A percentile compares a stretch with the other conserved stretches of the same genome.
Conservation (phyloP, 179 eudicot species). For the Beta macrorhiza region DNA sequence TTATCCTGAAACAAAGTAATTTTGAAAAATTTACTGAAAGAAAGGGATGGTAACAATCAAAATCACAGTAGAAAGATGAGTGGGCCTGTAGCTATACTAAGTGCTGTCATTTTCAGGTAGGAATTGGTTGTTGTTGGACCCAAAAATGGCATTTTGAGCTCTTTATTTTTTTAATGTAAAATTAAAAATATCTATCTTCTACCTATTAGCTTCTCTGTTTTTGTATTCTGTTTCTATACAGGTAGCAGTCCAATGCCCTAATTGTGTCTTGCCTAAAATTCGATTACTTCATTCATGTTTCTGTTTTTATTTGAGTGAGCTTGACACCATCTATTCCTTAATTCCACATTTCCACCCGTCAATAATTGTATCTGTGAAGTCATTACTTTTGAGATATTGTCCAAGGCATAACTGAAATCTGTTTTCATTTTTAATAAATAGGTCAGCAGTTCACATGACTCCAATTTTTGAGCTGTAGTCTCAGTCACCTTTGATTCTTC, state of each 20-base stretch:
- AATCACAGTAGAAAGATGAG: slow-evolving; percentile 15
- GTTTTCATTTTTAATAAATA: slow-evolving; percentile 41
- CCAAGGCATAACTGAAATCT: slow-evolving; percentile 38
- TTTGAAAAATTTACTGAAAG: slow-evolving; percentile 13
- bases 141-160: slow-evolving; percentile 38
- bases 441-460: slow-evolving; percentile 52
- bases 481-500: slow-evolving; percentile 30
- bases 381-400: slow-evolving; percentile 48
- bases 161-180: slow-evolving; percentile 14
- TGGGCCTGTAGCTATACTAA: slow-evolving; percentile 48
- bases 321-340: slow-evolving; percentile 30
- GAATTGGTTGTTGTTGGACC: slow-evolving; percentile 44
- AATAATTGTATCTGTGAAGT: slow-evolving; percentile 35
- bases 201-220: slow-evolving; percentile 46
- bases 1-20: background rate
- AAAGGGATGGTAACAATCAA: slow-evolving; percentile 14
- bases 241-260: slow-evolving; percentile 37
- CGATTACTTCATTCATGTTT: slow-evolving; percentile 16
- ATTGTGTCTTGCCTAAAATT: slow-evolving; percentile 16
- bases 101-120: slow-evolving; percentile 49
- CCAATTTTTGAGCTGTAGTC: slow-evolving; percentile 37
- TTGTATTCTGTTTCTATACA: slow-evolving; percentile 36
- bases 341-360: slow-evolving; percentile 26
- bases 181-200: slow-evolving; percentile 30
- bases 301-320: slow-evolving; percentile 27